Evolutionary conservation across 2,329 filamentous ascomycete species (phyloP).

Genomic region (Alternaria ventricosa): DNA sequence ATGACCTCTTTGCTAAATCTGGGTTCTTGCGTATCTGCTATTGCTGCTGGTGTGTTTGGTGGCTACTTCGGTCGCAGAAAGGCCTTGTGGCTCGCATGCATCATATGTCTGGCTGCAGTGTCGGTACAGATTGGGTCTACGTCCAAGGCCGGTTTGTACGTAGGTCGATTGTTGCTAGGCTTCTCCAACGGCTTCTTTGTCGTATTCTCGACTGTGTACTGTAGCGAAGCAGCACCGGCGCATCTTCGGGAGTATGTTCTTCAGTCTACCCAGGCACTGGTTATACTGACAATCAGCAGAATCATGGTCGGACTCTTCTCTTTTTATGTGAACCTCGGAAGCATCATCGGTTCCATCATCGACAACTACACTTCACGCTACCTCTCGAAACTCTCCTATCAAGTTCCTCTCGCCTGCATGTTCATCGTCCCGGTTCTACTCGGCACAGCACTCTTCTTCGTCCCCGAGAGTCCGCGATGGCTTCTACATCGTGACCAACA

Average conservation of each 20-base stretch:
- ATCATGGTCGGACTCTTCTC: conserved; percentile 54
- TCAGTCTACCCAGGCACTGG: neutral
- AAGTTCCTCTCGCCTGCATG: conserved; percentile 60
- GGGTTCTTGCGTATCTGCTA: conserved; percentile 58
- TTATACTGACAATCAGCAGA: conserved; percentile 45
- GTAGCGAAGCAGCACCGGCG: conserved; percentile 51
- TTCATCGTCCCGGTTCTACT: conserved; percentile 60
- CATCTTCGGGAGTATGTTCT: conserved; percentile 40
- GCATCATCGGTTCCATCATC: conserved; percentile 53
- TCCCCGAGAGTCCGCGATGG: conserved; percentile 53
- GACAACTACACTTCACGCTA: conserved; percentile 37
- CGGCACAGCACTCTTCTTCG: conserved; percentile 42
- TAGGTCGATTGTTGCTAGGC: conserved; percentile 51
- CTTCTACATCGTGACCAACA: conserved; percentile 27
- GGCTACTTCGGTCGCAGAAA: conserved; percentile 56
- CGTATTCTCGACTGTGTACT: conserved; percentile 60
- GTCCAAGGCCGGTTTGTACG: conserved; percentile 42
- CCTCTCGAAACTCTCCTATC: conserved; percentile 37
- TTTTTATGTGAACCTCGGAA: conserved; percentile 59
- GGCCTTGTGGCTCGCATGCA: conserved; percentile 57
- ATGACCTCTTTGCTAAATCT: conserved; percentile 61
- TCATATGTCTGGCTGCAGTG: conserved; percentile 52
- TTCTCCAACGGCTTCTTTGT: conserved; percentile 55
- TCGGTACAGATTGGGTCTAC: conserved; percentile 29
- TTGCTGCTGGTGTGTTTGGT: conserved; percentile 57